Base-by-base conservation (phyloP, 495 filamentous ascomycete species). In the Trichoderma orchidacearum region DNA sequence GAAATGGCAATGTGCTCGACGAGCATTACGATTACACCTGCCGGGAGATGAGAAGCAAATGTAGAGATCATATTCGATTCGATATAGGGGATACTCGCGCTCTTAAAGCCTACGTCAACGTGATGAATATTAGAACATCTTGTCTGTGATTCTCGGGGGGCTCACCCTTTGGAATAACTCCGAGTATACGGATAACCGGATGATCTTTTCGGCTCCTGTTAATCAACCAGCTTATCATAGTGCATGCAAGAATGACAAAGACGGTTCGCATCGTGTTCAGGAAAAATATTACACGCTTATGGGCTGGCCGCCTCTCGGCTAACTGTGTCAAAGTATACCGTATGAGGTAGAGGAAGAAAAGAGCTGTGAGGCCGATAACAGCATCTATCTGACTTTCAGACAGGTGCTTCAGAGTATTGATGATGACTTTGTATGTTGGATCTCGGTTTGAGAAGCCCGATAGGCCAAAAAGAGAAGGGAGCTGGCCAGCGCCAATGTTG, bases 1-100 rank as follows among this genome's bases (percentile, higher is more conserved):
- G 91, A 89, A 59, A 98, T 98, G n/a, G 94, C 86, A 61, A 93
- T 91, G 66, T 94, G 89, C 68, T 98, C 93, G 62, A 98, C 96
- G 48, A 98, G 74, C 41, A 97, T 75, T 7, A 98, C 94, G 61
- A 98, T 96, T 45, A 96, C 86, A 0, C 84, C 81, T 15, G 85
- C 86, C 0, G 90, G 90, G 0, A 95, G 71, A 51, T 90, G 70
- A 35, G 68, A 68, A 9, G 75, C 68, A 64, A 89, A 89, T 7
- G 79, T 63, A 2, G 61, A 73, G 62, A 92, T 80, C 55, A 93
- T 76, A 0, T 71, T 66, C 0, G 70, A 73, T 61, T 85, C 81
- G 56, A 96, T 71, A 0, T 68, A 73, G 0, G 90, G 90, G n/a
- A 85, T 87, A n/a, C 74, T 81, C 6, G 87, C 89, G 65, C 89